Evolutionary conservation across 352 stramenopile genomes (phyloP).

Genomic region (Phytophthora tentaculata): DNA sequence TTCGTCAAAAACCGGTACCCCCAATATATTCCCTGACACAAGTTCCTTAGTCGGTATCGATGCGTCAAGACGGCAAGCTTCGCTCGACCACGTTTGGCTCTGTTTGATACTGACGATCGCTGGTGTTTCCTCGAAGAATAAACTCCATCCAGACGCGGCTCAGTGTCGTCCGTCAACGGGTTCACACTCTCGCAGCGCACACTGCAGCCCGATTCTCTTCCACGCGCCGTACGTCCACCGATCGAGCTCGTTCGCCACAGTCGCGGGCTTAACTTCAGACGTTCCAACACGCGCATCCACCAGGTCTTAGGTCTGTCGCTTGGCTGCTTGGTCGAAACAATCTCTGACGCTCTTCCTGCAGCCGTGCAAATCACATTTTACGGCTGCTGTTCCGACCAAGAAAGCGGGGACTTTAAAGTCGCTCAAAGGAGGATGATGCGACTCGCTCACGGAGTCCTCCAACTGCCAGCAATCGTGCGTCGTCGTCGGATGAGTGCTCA

Average conservation of each 20-base stretch:
- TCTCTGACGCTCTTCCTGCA: slow-evolving; percentile 8
- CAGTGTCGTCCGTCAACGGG: slow-evolving; percentile 1
- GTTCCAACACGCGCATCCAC: slow-evolving; percentile 22
- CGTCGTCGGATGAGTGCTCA: slow-evolving; percentile 25
- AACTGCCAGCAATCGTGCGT: slow-evolving; percentile 27
- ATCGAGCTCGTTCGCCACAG: slow-evolving; percentile 25
- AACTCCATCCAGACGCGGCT: background rate
- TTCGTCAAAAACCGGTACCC: background rate
- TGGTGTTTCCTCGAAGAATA: slow-evolving; percentile 42
- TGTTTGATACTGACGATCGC: slow-evolving; percentile 37
- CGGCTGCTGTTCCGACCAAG: slow-evolving; percentile 3
- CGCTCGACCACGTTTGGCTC: slow-evolving; percentile 20
- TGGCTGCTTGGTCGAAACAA: slow-evolving; percentile 20
- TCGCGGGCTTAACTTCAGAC: slow-evolving; percentile 6
- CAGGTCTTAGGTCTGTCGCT: slow-evolving; percentile 26
- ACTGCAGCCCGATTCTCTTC: slow-evolving; percentile 31
- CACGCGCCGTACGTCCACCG: slow-evolving; percentile 23
- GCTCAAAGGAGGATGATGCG: slow-evolving; percentile 16
- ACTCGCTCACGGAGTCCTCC: slow-evolving; percentile 22
- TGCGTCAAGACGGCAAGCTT: slow-evolving; percentile 51
- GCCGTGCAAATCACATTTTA: slow-evolving; percentile 24
- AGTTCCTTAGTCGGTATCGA: slow-evolving; percentile 12
- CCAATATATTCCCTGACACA: too few species aligned
- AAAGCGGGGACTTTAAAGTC: slow-evolving; percentile 4
- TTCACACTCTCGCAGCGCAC: slow-evolving; percentile 39